phyloP scores from a whole-genome alignment of 352 stramenopile genomes.

The Phytophthora boehmeriae region DNA sequence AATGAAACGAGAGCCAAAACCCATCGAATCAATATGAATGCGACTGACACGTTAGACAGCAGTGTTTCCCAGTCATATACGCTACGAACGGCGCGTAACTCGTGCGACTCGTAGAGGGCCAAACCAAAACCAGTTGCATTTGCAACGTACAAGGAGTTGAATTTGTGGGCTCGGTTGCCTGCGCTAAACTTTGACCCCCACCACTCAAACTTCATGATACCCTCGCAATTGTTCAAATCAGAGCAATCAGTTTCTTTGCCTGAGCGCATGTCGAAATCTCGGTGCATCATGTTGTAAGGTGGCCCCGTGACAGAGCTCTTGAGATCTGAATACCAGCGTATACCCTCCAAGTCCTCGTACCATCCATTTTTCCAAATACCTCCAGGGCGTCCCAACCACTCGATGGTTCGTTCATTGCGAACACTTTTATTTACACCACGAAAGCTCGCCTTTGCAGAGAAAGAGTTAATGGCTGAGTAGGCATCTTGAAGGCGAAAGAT shows the following conservation, averaged over 20 bases:
- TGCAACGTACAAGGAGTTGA: conserved; percentile 6
- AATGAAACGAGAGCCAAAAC: conserved; percentile 12
- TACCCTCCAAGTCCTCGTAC: conserved; percentile 21
- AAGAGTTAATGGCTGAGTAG: neutral
- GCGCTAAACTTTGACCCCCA: conserved; percentile 12
- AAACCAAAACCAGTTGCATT: conserved; percentile 5
- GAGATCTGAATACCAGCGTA: conserved; percentile 24
- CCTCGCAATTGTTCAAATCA: neutral
- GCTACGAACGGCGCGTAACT: conserved; percentile 1
- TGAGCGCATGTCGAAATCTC: conserved; percentile 13
- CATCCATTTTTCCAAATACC: conserved; percentile 21
- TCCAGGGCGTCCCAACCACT: conserved; percentile 10
- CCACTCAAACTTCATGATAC: neutral
- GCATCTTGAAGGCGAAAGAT: conserved; percentile 13
- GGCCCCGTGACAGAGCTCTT: conserved; percentile 7
- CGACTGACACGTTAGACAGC: conserved; percentile 14
- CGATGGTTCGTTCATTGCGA: conserved; percentile 8
- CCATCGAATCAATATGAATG: conserved; percentile 16
- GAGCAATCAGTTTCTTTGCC: conserved; percentile 17
- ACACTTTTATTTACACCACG: conserved; percentile 17
- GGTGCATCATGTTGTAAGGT: conserved; percentile 20
- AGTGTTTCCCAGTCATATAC: conserved; percentile 29
- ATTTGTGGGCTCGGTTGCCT: neutral
- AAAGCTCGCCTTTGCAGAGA: neutral
- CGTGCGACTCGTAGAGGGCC: neutral